These are phyloP conservation scores for Malus hybrid DNA, from an alignment of 331 rosid genomes.

Conservation along the genomic window DNA sequence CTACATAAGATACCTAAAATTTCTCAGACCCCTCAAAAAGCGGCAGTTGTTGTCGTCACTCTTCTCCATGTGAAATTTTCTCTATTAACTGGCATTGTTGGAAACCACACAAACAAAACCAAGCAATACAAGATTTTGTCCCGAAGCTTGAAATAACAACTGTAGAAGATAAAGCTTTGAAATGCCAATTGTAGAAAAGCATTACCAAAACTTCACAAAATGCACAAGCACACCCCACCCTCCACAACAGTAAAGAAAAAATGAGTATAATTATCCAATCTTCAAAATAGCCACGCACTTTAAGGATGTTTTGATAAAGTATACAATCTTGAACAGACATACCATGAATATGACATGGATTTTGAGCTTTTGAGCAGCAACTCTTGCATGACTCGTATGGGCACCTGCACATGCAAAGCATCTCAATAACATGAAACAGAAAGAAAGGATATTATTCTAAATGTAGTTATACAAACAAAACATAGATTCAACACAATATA, in stretches of 20 bases:
- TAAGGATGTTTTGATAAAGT: not conserved
- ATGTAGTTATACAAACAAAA: not conserved
- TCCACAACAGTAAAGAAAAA: not conserved
- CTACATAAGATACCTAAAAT: not conserved
- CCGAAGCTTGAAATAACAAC: no score
- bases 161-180: not conserved
- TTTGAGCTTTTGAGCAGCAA: conserved; percentile 89
- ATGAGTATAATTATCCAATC: not conserved
- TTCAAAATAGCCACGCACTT: not conserved
- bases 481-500: not conserved
- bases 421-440: conserved; percentile 10
- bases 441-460: not conserved
- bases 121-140: not conserved
- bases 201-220: not conserved
- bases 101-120: not conserved
- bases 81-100: not conserved
- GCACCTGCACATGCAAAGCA: conserved; percentile 44
- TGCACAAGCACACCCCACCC: not conserved
- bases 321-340: conserved; percentile 1
- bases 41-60: not conserved
- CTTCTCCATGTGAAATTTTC: not conserved
- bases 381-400: conserved; percentile 84
- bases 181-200: not conserved
- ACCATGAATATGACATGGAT: conserved; percentile 94
- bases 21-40: not conserved